phyloP scores from a whole-genome alignment of 2,329 filamentous ascomycete genomes.

The Berkeleyomyces rouxiae region DNA sequence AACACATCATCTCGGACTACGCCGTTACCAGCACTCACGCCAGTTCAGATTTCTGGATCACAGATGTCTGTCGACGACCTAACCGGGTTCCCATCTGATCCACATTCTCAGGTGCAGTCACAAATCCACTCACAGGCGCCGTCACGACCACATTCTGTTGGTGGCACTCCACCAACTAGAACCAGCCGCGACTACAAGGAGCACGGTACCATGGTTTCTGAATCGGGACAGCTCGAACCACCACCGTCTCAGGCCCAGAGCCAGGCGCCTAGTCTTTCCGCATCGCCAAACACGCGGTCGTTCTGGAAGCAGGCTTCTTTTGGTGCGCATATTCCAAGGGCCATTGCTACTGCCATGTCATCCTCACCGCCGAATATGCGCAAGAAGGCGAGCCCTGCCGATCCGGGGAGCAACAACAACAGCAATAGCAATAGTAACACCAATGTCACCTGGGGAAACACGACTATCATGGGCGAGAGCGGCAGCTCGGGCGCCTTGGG shows the following conservation, averaged over 20 bases:
- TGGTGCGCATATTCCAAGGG: conserved; percentile 28
- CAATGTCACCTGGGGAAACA: conserved; percentile 33
- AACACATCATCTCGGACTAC: conserved; percentile 37
- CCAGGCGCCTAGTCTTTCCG: conserved; percentile 31
- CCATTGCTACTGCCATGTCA: conserved; percentile 18
- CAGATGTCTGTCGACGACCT: conserved; percentile 37
- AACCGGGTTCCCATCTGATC: conserved; percentile 25
- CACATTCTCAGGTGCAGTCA: conserved; percentile 27
- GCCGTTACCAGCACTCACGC: conserved; percentile 39
- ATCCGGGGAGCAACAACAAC: conserved; percentile 40
- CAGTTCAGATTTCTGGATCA: conserved; percentile 36
- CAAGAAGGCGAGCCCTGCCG: conserved; percentile 44
- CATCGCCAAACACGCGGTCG: conserved; percentile 39
- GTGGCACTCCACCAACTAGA: conserved; percentile 42
- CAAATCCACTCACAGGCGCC: conserved; percentile 8
- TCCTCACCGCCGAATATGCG: conserved; percentile 29
- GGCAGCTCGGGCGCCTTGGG: conserved; percentile 17
- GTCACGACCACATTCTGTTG: conserved; percentile 17
- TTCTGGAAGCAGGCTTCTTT: conserved; percentile 35
- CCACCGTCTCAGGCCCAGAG: conserved; percentile 18
- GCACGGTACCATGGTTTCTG: neutral
- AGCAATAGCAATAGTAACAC: conserved; percentile 17
- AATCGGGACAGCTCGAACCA: conserved; percentile 29
- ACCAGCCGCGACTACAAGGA: conserved; percentile 26
- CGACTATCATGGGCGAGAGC: conserved; percentile 29